These are phyloP conservation scores for Talaromyces funiculosus DNA, from an alignment of 2,329 filamentous ascomycete genomes.

Conservation along the genomic window DNA sequence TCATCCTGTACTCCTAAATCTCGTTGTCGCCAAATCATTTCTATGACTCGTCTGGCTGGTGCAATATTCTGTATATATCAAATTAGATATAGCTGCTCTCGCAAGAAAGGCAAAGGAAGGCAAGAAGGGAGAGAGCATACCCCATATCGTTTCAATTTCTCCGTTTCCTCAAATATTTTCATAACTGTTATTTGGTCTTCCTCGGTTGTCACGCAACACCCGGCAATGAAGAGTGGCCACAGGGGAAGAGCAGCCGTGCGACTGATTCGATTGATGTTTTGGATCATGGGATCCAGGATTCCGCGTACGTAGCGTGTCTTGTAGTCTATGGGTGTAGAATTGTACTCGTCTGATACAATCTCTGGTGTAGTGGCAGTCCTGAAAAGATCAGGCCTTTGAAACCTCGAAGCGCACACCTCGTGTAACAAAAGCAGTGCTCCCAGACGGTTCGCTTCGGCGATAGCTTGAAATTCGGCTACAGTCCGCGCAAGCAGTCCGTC, in stretches of 20 bases:
- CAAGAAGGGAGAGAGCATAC: constrained; percentile 9
- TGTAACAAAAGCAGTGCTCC: constrained; percentile 21
- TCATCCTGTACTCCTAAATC: constrained; percentile 21
- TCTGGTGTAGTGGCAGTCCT: background rate
- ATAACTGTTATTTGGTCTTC: constrained; percentile 20
- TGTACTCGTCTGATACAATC: background rate
- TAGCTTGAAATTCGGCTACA: constrained; percentile 18
- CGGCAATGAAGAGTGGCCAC: constrained; percentile 26
- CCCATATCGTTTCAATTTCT: constrained; percentile 21
- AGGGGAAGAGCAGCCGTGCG: constrained; percentile 22
- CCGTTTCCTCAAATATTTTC: constrained; percentile 20
- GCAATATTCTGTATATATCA: constrained; percentile 20
- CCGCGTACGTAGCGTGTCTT: constrained; percentile 15
- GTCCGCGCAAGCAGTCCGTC: background rate
- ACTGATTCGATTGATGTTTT: constrained; percentile 18
- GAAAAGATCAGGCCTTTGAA: constrained; percentile 6
- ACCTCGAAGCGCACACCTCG: constrained; percentile 16
- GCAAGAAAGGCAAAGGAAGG: too few species aligned
- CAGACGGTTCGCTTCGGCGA: constrained; percentile 22
- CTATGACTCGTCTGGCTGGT: constrained; percentile 22
- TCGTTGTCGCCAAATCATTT: constrained; percentile 26
- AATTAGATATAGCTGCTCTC: too few species aligned
- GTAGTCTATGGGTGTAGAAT: background rate
- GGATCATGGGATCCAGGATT: constrained; percentile 18
- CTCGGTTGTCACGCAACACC: constrained; percentile 21